These are phyloP conservation scores for Vitis vinifera DNA, from an alignment of 164 flowering plant species.

Conservation along the genomic window DNA sequence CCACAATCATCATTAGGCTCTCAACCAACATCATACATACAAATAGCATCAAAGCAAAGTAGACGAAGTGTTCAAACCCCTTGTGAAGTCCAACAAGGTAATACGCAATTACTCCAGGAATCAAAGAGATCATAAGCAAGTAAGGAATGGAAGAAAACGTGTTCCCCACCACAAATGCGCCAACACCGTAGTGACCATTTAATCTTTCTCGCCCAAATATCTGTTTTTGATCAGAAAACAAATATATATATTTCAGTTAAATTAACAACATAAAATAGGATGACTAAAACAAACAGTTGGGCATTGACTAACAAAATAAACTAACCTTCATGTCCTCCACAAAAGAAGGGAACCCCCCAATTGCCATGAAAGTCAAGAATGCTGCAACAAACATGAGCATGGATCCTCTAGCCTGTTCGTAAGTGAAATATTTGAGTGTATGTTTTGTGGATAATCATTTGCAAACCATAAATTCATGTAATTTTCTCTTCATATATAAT, in stretches of 20 bases:
- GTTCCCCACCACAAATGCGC: slow-evolving; percentile 23
- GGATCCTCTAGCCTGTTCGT: slow-evolving; percentile 25
- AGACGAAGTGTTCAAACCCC: slow-evolving; percentile 10
- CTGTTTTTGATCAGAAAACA: background rate
- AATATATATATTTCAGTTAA: too few species aligned
- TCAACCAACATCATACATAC: slow-evolving; percentile 16
- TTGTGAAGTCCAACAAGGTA: slow-evolving; percentile 4
- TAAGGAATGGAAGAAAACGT: slow-evolving; percentile 25
- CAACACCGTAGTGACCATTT: slow-evolving; percentile 21
- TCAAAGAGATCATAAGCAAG: slow-evolving; percentile 21
- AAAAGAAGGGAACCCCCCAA: slow-evolving; percentile 33
- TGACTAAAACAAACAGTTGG: too few species aligned
- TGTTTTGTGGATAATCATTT: too few species aligned
- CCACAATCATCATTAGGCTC: slow-evolving; percentile 19
- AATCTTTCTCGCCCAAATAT: slow-evolving; percentile 13
- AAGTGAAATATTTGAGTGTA: too few species aligned
- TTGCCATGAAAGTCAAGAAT: slow-evolving; percentile 30
- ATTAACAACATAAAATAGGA: too few species aligned
- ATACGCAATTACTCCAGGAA: slow-evolving; percentile 13
- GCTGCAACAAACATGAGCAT: slow-evolving; percentile 26
- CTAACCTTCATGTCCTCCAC: slow-evolving; percentile 32
- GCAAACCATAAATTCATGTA: background rate
- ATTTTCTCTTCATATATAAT: too few species aligned
- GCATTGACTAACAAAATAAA: background rate
- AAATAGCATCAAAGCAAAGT: slow-evolving; percentile 7